Conservation (phyloP, 2,329 filamentous ascomycete species). For the Beauveria medogensis region DNA sequence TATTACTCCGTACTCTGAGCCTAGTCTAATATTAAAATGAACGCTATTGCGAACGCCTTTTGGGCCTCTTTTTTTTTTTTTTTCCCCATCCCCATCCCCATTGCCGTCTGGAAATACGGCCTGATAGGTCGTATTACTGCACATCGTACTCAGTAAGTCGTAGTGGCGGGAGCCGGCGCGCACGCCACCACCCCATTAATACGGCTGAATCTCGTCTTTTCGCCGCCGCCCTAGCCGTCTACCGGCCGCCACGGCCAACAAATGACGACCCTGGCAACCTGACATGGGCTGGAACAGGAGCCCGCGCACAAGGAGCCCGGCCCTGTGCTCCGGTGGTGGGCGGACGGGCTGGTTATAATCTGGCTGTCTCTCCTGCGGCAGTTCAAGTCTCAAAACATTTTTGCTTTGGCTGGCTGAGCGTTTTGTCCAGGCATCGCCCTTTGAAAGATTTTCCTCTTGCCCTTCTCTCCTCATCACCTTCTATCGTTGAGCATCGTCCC, state of each 20-base stretch:
- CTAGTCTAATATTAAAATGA: too few relatives aligned
- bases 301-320: neutral
- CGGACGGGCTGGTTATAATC: constrained; percentile 3
- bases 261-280: neutral
- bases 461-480: neutral
- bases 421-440: neutral
- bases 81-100: too few relatives aligned
- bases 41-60: too few relatives aligned
- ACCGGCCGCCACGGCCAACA: neutral
- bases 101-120: too few relatives aligned
- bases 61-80: too few relatives aligned
- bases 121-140: too few relatives aligned
- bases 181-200: neutral
- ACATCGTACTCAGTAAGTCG: too few relatives aligned
- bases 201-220: neutral
- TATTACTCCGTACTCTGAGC: too few relatives aligned
- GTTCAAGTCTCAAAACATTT: constrained; percentile 6
- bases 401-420: constrained; percentile 5
- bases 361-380: constrained; percentile 7
- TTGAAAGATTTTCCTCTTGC: neutral
- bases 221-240: neutral
- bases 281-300: neutral
- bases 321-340: neutral
- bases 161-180: neutral
- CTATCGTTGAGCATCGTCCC: neutral